phyloP scores from a whole-genome alignment of 495 filamentous ascomycete species.

The Penicillium arizonense region DNA sequence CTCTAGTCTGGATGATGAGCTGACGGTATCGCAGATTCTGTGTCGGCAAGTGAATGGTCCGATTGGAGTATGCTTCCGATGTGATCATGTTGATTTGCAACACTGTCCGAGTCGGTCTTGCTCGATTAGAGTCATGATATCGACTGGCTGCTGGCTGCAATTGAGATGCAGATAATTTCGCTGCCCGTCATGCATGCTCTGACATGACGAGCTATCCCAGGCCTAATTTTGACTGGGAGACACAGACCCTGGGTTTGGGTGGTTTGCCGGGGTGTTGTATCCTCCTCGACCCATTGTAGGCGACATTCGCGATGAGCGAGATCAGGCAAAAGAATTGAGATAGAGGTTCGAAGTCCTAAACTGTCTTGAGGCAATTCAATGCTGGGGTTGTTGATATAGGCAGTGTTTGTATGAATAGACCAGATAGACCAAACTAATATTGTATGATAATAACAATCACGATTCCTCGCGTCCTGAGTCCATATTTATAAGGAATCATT shows the following conservation, averaged over 20 bases:
- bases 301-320: not conserved
- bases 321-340: not conserved
- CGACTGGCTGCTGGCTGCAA: not conserved
- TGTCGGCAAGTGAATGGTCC: slow-evolving; percentile 60
- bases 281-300: slow-evolving; percentile 52
- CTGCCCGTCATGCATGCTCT: not conserved
- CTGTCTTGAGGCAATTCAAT: not conserved
- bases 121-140: slow-evolving; percentile 15
- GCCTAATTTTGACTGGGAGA: not conserved
- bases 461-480: not conserved
- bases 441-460: not conserved
- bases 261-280: slow-evolving; percentile 41
- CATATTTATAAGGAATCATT: slow-evolving; percentile 6
- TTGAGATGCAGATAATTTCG: not conserved
- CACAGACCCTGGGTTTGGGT: not conserved
- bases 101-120: not conserved
- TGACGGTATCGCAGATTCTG: slow-evolving; percentile 54
- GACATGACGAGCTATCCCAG: not conserved
- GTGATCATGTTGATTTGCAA: not conserved
- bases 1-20: slow-evolving; percentile 4
- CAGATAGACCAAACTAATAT: not conserved
- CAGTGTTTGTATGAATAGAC: slow-evolving; percentile 2
- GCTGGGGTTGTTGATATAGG: not conserved
- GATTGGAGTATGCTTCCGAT: not conserved
- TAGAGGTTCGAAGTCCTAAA: not conserved